Conservation (phyloP, 2,329 filamentous ascomycete genomes). For the Claviceps citrina region DNA sequence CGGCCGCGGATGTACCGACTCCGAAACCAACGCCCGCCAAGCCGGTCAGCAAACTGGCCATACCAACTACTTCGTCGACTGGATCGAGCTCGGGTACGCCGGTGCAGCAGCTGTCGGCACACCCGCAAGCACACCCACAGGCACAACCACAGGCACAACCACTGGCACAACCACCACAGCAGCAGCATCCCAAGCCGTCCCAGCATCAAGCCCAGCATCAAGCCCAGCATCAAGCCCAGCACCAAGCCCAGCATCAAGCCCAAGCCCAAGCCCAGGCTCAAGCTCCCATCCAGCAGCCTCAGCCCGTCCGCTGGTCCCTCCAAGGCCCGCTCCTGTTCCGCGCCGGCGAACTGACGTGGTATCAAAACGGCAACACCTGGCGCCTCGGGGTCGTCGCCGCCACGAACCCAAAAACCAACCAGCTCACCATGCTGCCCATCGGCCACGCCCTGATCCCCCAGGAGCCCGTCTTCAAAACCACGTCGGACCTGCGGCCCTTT, state of each 20-base stretch:
- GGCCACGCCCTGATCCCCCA: slow-evolving; percentile 24
- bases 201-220: slow-evolving; percentile 1
- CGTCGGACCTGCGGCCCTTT: slow-evolving; percentile 32
- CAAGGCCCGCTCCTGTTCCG: slow-evolving; percentile 27
- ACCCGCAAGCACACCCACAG: slow-evolving; percentile 6
- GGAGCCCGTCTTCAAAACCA: slow-evolving; percentile 22
- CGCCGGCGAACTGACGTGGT: slow-evolving; percentile 36
- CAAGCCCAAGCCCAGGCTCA: too few relatives aligned
- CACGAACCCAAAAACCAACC: slow-evolving; percentile 12
- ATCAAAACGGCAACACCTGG: slow-evolving; percentile 30
- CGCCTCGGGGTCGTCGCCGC: slow-evolving; percentile 30
- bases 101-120: slow-evolving; percentile 5
- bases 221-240: background rate
- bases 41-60: slow-evolving; percentile 10
- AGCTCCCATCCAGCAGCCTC: slow-evolving; percentile 3
- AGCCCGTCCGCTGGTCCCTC: slow-evolving; percentile 16
- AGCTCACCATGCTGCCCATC: slow-evolving; percentile 26
- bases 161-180: slow-evolving; percentile 4
- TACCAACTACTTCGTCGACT: slow-evolving; percentile 4
- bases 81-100: slow-evolving; percentile 3
- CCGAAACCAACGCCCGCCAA: slow-evolving; percentile 7
- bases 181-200: slow-evolving; percentile 4
- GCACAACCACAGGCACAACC: slow-evolving; percentile 8
- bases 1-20: slow-evolving; percentile 1
- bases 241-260: background rate